These are phyloP conservation scores for Lablab purpureus DNA, from an alignment of 306 rosid species.

Conservation along the genomic window DNA sequence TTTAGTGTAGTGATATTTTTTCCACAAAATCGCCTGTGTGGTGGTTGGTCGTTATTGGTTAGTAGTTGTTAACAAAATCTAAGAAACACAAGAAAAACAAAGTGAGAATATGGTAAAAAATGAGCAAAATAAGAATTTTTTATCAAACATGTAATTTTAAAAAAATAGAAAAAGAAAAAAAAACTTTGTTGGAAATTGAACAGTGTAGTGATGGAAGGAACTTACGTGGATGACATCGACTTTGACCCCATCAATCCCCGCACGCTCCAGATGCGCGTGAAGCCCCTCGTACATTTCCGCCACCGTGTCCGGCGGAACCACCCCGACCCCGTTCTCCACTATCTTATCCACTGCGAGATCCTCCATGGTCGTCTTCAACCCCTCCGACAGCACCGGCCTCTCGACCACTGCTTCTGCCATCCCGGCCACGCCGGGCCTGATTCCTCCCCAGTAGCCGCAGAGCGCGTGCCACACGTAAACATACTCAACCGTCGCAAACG, in stretches of 20 bases:
- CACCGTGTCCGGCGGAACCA: constrained; percentile 76
- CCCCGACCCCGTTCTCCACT: constrained; percentile 66
- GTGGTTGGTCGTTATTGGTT: no score
- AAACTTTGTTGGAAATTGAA: neutral
- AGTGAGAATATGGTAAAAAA: no score
- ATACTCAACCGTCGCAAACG: constrained; percentile 67
- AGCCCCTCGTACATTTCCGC: constrained; percentile 81
- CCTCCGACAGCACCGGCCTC: constrained; percentile 61
- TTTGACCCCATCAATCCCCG: constrained; percentile 92
- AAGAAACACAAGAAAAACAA: no score
- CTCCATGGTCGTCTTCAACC: constrained; percentile 75
- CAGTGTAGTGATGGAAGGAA: neutral
- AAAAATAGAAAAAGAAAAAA: no score
- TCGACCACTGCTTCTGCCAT: constrained; percentile 64
- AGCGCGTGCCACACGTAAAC: constrained; percentile 98
- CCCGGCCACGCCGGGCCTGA: constrained; percentile 72
- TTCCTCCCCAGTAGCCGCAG: constrained; percentile 96
- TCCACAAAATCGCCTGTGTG: no score
- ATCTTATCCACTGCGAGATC: constrained; percentile 96
- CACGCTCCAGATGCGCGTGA: constrained; percentile 70
- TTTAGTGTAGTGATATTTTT: no score
- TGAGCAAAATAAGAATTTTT: no score
- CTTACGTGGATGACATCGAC: constrained; percentile 96
- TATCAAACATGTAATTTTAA: accelerated
- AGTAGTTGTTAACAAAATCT: no score